Percentiles rank a stretch among this genome's conserved stretches.
phyloP scores from a whole-genome alignment of 176 grass and related monocot genomes.

The Saccharum spontaneum region DNA sequence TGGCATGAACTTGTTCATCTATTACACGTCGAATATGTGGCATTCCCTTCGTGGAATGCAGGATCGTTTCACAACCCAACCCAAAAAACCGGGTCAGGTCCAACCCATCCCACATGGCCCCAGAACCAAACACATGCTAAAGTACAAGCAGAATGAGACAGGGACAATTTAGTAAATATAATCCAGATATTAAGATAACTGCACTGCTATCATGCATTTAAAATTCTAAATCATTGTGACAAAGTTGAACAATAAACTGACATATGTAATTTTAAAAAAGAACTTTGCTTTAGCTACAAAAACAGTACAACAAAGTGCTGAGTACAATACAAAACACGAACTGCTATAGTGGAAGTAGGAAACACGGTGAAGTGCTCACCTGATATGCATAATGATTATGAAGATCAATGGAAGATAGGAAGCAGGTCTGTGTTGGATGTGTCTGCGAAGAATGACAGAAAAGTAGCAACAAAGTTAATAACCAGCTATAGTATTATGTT shows the following conservation, averaged over 20 bases:
- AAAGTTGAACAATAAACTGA: slow-evolving; percentile 19
- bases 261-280: background rate
- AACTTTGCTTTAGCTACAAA: background rate
- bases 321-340: slow-evolving; percentile 29
- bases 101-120: no score
- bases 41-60: no score
- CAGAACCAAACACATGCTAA: no score
- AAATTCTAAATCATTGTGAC: background rate
- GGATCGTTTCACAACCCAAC: no score
- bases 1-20: no score
- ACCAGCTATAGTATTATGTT: slow-evolving; percentile 3
- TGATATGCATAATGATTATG: slow-evolving; percentile 99
- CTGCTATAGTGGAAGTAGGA: background rate
- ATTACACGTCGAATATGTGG: no score
- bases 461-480: slow-evolving; percentile 3
- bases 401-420: slow-evolving; percentile 96
- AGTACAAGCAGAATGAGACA: no score
- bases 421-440: slow-evolving; percentile 96
- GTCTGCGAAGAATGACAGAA: slow-evolving; percentile 62
- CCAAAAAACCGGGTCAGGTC: no score
- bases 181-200: background rate
- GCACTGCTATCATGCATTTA: slow-evolving; percentile 12
- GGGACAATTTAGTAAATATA: no score
- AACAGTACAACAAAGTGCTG: slow-evolving; percentile 22
- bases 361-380: slow-evolving; percentile 40